Evolutionary conservation across 176 grass and related monocot genomes (phyloP), one percentile per base, ranked within the genome.

Genomic region (Oryza australiensis): DNA sequence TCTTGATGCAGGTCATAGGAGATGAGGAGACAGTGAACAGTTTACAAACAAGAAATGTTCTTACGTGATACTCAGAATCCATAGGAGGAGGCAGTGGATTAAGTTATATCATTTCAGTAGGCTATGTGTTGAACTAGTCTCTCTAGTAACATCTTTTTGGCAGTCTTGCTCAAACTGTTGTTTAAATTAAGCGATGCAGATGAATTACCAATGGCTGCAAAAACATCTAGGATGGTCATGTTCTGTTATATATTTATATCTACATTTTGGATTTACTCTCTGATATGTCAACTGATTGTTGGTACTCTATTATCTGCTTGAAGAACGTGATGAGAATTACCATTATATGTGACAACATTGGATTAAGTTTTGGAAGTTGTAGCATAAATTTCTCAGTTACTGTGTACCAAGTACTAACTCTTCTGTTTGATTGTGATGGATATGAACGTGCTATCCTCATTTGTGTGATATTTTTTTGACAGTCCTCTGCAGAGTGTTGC

Each of bases 1-100:
- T 84, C 38, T n/a, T 29, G 24, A 71, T 67, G 62, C 48, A 80
- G 76, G 22, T 81, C 32, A 76, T 60, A 59, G 73, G 73, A 30
- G 14, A 33, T 4, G 18, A 57, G 64, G 46, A 76, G 45, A 26
- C 48, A 10, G 73, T 32, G 64, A 59, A 41, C 46, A 59, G 73
- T 12, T 28, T 76, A 22, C 51, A 57, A 57, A n/a, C 51, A 57
- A n/a, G 51, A 57, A 57, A n/a, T 22, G 22, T 59, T 59, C 3
- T 59, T 59, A 72, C 12, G 53, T 67, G 30, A 55, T 59, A 30
- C 33, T 66, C 8, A 10, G 24, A 62, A 53, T 60, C 73, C 20
- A 67, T 40, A 74, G 32, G 55, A 74, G 40, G n/a, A 74, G 40
- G n/a, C 29, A 76, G 51, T 62, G 1, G 32, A n/a, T 82, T 59